Evolutionary conservation across 208 protist genomes (phyloP).

Genomic region (Porcisia hertigi): DNA sequence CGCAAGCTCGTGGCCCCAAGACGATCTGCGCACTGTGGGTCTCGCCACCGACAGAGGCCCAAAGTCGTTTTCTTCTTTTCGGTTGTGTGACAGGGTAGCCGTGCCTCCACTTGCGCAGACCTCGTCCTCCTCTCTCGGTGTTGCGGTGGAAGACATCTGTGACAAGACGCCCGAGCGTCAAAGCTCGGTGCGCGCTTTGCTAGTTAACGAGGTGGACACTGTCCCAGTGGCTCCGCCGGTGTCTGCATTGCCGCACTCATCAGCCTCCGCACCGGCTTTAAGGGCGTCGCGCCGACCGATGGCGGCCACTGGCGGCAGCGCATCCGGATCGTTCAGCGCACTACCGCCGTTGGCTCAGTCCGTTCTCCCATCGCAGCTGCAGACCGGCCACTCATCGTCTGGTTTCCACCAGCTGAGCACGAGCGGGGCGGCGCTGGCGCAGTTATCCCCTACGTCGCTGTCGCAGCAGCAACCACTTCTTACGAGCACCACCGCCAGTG

Average conservation of each 20-base stretch:
- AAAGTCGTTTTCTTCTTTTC: too few species aligned
- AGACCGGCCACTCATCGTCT: background rate
- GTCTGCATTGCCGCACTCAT: background rate
- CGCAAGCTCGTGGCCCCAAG: background rate
- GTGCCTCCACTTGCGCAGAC: too few species aligned
- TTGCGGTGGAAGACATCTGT: too few species aligned
- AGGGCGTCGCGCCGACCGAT: background rate
- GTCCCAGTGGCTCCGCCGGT: background rate
- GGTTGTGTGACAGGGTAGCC: too few species aligned
- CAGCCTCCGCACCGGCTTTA: background rate
- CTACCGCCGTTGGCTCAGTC: constrained; percentile 1
- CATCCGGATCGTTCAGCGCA: background rate
- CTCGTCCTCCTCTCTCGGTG: background rate
- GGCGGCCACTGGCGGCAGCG: background rate
- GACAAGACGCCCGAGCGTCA: background rate
- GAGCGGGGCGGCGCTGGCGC: background rate
- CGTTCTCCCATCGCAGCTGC: background rate
- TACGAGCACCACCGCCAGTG: background rate
- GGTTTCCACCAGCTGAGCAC: background rate
- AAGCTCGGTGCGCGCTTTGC: background rate
- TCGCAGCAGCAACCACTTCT: background rate
- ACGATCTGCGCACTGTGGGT: background rate
- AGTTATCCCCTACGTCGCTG: background rate
- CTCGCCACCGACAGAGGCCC: too few species aligned
- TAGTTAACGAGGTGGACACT: background rate